Conservation (phyloP, 352 stramenopile genomes). For the Phytopythium montanum region DNA sequence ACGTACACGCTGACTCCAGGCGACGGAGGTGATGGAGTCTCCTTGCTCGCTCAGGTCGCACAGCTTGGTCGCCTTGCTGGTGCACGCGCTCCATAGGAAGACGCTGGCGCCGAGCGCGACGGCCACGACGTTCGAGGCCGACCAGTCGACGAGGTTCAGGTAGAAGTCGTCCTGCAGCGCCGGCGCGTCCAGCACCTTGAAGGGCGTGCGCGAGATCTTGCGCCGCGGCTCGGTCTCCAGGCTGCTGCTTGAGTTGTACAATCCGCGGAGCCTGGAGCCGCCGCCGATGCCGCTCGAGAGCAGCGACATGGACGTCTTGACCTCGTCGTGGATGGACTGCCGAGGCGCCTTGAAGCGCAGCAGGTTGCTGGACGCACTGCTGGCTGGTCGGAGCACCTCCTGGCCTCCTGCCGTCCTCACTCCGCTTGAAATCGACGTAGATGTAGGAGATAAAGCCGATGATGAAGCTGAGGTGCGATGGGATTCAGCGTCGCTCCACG, state of each 20-base stretch:
- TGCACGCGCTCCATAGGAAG: constrained; percentile 95
- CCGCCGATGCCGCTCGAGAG: constrained; percentile 15
- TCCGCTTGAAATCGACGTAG: not conserved
- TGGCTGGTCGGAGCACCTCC: not conserved
- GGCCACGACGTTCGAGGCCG: constrained; percentile 92
- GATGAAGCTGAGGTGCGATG: not conserved
- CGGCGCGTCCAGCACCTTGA: constrained; percentile 97
- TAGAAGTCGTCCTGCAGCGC: constrained; percentile 98
- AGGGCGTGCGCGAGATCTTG: constrained; percentile 92
- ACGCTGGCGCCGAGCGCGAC: constrained; percentile 93
- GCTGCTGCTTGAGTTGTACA: constrained; percentile 19
- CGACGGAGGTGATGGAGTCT: constrained; percentile 92
- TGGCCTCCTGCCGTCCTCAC: not conserved
- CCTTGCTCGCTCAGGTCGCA: constrained; percentile 68
- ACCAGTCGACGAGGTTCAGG: constrained; percentile 98
- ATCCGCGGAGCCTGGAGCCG: not conserved
- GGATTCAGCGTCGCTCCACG: not conserved
- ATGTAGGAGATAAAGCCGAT: not conserved
- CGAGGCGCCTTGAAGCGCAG: constrained; percentile 68
- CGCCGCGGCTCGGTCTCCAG: constrained; percentile 23
- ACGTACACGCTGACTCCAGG: constrained; percentile 89
- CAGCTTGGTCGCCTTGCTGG: constrained; percentile 92
- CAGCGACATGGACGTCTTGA: constrained; percentile 51
- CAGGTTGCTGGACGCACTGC: constrained; percentile 56
- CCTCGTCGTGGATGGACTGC: constrained; percentile 49